Evolutionary conservation across 176 grass and related monocot genomes (phyloP), one percentile per base, ranked within the genome.

Genomic region (Oryza glumipatula): DNA sequence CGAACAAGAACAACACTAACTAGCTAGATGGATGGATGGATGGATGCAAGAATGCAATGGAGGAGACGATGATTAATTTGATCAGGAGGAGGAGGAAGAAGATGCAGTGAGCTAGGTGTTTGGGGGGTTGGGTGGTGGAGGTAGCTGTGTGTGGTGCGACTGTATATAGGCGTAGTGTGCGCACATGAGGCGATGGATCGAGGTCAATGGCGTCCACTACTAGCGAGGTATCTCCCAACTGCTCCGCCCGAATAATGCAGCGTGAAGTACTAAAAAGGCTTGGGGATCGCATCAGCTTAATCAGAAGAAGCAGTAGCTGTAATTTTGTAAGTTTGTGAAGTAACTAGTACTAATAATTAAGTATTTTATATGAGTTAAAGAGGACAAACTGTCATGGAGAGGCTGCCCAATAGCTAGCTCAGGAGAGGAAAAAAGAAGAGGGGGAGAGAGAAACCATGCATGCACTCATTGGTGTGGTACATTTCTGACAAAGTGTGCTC

Each of bases 141-240:
- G 24, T 15, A 58, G 15, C 6, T 63, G 58, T 23, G 58, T 63
- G 41, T 36, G 35, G 43, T 44, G 43, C 3, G 43, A 11, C 2
- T 76, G 70, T 87, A 87, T 87, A 80, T 91, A 84, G 76, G 69
- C 69, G 5, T 38, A 38, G 36, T 21, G 9, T 6, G 30, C 9
- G 78, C 89, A 84, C 76, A 84, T 72, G 85, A 87, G 17, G 70
- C n/a, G 74, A 22, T 24, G 68, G 84, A 90, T 86, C 80, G 52
- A 84, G 85, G 89, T 91, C 89, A 84, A 91, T 87, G 85, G 76
- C 75, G 67, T 52, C 52, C 60, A 22, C 73, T 74, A 60, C 79
- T 70, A 36, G 58, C 49, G 80, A 83, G 84, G 80, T n/a, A 72
- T 44, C 82, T 82, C 43, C 51, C 85, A 81, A 76, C 76, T 76